Evolutionary conservation across 768 basidiomycete genomes (phyloP).

Genomic region (Phaffia australis): DNA sequence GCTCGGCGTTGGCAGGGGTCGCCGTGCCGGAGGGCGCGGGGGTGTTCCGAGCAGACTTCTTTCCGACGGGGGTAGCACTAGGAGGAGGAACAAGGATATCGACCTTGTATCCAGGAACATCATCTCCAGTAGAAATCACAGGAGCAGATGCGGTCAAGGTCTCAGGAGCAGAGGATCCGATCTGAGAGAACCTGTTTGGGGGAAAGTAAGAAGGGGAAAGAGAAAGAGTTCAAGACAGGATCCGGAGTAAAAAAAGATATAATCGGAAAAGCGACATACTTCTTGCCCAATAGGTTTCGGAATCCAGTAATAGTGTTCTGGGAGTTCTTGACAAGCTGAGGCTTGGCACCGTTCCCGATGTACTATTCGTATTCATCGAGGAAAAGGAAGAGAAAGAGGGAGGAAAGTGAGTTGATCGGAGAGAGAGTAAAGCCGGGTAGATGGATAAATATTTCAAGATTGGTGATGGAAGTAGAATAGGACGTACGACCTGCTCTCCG

Average conservation of each 20-base stretch:
- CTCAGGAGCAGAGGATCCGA: constrained; percentile 41
- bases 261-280: constrained; percentile 45
- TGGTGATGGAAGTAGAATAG: background rate
- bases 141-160: constrained; percentile 45
- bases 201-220: background rate
- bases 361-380: constrained; percentile 48
- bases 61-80: constrained; percentile 34
- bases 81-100: constrained; percentile 69
- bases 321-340: constrained; percentile 87
- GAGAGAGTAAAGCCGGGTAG: background rate
- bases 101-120: constrained; percentile 70
- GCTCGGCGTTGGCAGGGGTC: constrained; percentile 42
- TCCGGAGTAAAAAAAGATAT: background rate
- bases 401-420: background rate
- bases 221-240: background rate
- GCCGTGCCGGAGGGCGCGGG: constrained; percentile 36
- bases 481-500: constrained; percentile 70
- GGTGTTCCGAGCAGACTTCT: constrained; percentile 41
- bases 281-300: constrained; percentile 84
- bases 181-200: constrained; percentile 57
- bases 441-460: background rate
- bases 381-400: background rate
- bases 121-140: constrained; percentile 42
- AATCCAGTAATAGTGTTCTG: constrained; percentile 92
- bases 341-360: constrained; percentile 87